Evolutionary conservation across 169 alveolate genomes (phyloP).

Genomic region (Plasmodium vinckei): DNA sequence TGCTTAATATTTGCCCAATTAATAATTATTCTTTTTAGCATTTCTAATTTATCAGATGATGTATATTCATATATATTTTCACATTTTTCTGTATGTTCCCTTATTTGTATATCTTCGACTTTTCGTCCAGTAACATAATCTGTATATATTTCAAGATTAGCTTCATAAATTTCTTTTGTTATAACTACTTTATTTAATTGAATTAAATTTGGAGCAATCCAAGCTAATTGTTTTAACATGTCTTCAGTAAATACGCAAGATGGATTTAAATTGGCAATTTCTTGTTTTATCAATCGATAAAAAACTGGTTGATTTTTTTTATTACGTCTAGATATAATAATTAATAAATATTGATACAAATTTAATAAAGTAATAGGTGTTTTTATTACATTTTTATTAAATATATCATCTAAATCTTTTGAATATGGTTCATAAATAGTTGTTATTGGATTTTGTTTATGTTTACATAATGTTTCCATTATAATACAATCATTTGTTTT

Average conservation of each 20-base stretch:
- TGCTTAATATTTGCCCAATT: slow-evolving; percentile 74
- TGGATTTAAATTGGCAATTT: slow-evolving; percentile 27
- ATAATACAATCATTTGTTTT: slow-evolving; percentile 7
- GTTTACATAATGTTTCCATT: slow-evolving; percentile 46
- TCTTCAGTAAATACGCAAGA: slow-evolving; percentile 27
- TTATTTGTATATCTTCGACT: slow-evolving; percentile 74
- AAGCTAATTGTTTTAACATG: slow-evolving; percentile 50
- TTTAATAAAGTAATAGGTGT: slow-evolving; percentile 27
- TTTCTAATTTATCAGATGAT: slow-evolving; percentile 50
- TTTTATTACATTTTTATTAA: slow-evolving; percentile 18
- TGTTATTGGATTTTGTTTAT: slow-evolving; percentile 58
- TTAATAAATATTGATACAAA: slow-evolving; percentile 29
- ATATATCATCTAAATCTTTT: slow-evolving; percentile 52
- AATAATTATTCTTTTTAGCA: slow-evolving; percentile 57
- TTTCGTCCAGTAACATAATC: slow-evolving; percentile 68
- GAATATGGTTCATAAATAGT: slow-evolving; percentile 53
- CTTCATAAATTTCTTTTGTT: slow-evolving; percentile 56
- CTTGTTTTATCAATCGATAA: slow-evolving; percentile 49
- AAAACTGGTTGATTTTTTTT: slow-evolving; percentile 55
- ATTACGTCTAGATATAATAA: slow-evolving; percentile 59
- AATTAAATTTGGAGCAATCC: slow-evolving; percentile 74
- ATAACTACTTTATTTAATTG: slow-evolving; percentile 68
- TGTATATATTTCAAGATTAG: slow-evolving; percentile 31
- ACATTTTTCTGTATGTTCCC: slow-evolving; percentile 57
- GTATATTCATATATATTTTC: slow-evolving; percentile 60